Percentiles rank a stretch among this genome's conserved stretches.
Evolutionary conservation across 306 rosid species (phyloP).

Genomic region (Argentina anserina): DNA sequence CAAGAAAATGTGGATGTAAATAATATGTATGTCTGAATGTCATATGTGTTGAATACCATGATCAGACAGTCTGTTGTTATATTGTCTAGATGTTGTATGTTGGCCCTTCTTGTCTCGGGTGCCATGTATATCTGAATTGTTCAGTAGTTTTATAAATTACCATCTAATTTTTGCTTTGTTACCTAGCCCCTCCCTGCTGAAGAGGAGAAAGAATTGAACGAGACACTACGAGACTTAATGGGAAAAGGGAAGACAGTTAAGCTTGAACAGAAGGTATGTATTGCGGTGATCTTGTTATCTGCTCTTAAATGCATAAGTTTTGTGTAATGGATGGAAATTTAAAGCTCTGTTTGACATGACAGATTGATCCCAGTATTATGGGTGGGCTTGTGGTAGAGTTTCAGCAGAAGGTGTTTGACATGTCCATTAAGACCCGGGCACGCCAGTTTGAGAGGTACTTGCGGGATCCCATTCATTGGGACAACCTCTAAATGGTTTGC

Average conservation of each 20-base stretch:
- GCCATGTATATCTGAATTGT: not conserved
- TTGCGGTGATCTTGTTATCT: not conserved
- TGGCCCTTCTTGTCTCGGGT: not conserved
- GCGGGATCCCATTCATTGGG: slow-evolving; percentile 54
- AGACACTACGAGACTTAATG: slow-evolving; percentile 65
- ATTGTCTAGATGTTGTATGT: not conserved
- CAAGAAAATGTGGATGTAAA: not conserved
- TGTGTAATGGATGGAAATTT: not conserved
- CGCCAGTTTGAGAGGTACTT: slow-evolving; percentile 92
- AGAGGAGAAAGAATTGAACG: slow-evolving; percentile 89
- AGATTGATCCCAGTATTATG: slow-evolving; percentile 87
- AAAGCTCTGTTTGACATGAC: slow-evolving; percentile 9
- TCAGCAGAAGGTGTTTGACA: slow-evolving; percentile 74
- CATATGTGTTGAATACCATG: not conserved
- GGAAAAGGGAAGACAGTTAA: slow-evolving; percentile 71
- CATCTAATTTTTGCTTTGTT: slow-evolving; percentile 18
- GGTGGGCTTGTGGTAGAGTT: slow-evolving; percentile 89
- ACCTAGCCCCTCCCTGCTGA: slow-evolving; percentile 75
- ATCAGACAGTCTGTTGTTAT: not conserved
- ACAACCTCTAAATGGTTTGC: slow-evolving; percentile 44
- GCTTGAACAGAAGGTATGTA: slow-evolving; percentile 81
- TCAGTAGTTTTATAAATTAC: not conserved
- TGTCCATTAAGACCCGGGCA: slow-evolving; percentile 85
- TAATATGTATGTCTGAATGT: not conserved
- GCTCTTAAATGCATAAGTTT: not conserved